phyloP scores from a whole-genome alignment of 2,329 filamentous ascomycete species.

The Colletotrichum chrysophilum region DNA sequence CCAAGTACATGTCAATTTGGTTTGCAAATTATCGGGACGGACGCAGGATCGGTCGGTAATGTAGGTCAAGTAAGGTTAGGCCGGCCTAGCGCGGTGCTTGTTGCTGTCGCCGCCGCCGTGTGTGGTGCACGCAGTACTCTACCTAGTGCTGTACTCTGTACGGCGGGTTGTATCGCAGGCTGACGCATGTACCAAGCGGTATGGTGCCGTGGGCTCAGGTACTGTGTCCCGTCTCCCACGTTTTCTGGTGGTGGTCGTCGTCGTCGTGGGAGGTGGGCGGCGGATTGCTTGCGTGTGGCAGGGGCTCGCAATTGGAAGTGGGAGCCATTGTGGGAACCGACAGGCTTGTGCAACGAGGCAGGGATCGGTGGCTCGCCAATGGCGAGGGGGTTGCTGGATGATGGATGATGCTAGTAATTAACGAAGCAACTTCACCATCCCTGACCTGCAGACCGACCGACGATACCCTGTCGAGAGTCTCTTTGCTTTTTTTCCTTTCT shows the following conservation, averaged over 20 bases:
- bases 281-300: conserved; percentile 3
- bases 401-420: conserved; percentile 14
- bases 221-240: not conserved
- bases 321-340: conserved; percentile 19
- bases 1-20: not conserved
- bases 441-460: not conserved
- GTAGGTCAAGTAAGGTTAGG: conserved; percentile 13
- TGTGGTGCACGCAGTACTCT: not conserved
- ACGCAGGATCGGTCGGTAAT: conserved; percentile 14
- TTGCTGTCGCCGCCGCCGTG: not conserved
- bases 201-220: not conserved
- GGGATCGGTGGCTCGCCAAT: not conserved
- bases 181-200: not conserved
- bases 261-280: not conserved
- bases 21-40: not conserved
- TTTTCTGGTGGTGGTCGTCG: not conserved
- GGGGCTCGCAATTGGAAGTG: conserved; percentile 2
- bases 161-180: not conserved
- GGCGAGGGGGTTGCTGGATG: not conserved
- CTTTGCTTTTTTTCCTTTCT: not conserved
- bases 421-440: conserved; percentile 8
- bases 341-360: conserved; percentile 21
- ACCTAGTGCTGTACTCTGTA: not conserved
- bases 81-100: conserved; percentile 1
- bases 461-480: not conserved